phyloP scores from a whole-genome alignment of 2,329 filamentous ascomycete genomes.

The Alternaria arbusti region DNA sequence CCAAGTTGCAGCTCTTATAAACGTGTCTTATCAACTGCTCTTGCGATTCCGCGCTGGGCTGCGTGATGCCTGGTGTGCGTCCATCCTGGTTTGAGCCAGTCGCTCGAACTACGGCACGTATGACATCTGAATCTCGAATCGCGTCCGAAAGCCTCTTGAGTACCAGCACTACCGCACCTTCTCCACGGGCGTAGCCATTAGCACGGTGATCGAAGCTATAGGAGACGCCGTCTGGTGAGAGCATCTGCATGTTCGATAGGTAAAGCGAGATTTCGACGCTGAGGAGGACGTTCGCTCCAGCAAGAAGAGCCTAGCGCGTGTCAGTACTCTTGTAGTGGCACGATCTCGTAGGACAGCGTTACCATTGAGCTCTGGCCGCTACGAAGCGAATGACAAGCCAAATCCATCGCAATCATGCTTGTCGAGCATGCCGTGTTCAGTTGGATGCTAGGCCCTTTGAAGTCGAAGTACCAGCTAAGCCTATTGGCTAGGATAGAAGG shows the following conservation, averaged over 20 bases:
- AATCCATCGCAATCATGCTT: not conserved
- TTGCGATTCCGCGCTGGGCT: not conserved
- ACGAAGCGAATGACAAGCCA: not conserved
- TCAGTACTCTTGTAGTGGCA: not conserved
- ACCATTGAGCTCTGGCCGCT: not conserved
- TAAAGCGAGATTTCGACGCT: not conserved
- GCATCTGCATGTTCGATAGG: not conserved
- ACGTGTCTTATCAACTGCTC: not conserved
- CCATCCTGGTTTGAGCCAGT: conserved; percentile 25
- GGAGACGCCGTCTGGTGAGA: not conserved
- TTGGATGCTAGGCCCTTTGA: not conserved
- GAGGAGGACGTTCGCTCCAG: not conserved
- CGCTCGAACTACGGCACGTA: conserved; percentile 31
- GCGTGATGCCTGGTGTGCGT: conserved; percentile 13
- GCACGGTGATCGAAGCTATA: not conserved
- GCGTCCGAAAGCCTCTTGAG: conserved; percentile 32
- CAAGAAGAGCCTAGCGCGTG: not conserved
- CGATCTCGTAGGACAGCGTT: not conserved
- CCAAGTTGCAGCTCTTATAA: conserved; percentile 19
- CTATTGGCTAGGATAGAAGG: not conserved
- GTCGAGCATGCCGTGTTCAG: not conserved
- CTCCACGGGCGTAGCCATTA: conserved; percentile 33
- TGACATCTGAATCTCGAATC: conserved; percentile 28
- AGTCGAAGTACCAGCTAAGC: not conserved
- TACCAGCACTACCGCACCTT: conserved; percentile 32